Conservation (phyloP, 2,329 filamentous ascomycete species). For the Alternaria tenuissima region DNA sequence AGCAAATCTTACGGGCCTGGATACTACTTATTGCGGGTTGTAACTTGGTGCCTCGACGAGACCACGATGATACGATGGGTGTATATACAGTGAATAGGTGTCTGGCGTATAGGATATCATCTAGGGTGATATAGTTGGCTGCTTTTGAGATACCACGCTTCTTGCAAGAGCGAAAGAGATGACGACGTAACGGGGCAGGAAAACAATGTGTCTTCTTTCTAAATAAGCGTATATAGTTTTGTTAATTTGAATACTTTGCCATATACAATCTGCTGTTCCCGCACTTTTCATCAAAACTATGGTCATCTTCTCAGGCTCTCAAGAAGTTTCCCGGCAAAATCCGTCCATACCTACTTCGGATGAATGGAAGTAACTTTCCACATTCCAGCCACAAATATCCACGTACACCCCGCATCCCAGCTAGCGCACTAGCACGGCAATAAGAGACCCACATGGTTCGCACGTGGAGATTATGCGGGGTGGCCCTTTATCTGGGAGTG, state of each 20-base stretch:
- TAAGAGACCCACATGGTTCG: constrained; percentile 3
- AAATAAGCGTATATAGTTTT: background rate
- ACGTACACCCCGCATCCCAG: background rate
- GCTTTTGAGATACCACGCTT: constrained; percentile 35
- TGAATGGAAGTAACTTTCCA: constrained; percentile 3
- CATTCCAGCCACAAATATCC: background rate
- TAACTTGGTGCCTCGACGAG: background rate
- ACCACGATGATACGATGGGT: constrained; percentile 3
- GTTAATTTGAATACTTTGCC: background rate
- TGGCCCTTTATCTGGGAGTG: background rate
- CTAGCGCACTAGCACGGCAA: background rate
- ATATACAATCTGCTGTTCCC: background rate
- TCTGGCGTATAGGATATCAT: background rate
- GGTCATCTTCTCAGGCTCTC: background rate
- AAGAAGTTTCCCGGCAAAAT: background rate
- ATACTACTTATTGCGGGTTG: constrained; percentile 53
- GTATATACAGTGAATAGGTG: background rate
- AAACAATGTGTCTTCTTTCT: background rate
- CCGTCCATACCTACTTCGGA: background rate
- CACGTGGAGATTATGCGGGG: constrained; percentile 12
- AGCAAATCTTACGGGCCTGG: constrained; percentile 46
- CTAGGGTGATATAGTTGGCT: constrained; percentile 3
- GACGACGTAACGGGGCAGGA: background rate
- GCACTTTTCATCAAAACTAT: background rate
- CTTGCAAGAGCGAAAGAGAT: constrained; percentile 25